Conservation (phyloP, 768 basidiomycete species). For the Phanerodontia chrysosporium region DNA sequence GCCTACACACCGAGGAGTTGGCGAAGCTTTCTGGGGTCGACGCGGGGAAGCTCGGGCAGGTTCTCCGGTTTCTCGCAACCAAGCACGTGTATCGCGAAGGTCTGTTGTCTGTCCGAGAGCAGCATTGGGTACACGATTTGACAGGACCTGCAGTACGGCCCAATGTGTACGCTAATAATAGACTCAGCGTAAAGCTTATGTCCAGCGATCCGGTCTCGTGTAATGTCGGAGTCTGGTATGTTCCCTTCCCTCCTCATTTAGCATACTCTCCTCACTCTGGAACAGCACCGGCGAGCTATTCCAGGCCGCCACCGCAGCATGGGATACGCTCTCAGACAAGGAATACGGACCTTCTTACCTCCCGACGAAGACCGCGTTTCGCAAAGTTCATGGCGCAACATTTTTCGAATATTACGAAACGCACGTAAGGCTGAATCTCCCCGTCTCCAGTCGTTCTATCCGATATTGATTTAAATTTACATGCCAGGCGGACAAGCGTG, state of each 20-base stretch:
- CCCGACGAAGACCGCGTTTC: background rate
- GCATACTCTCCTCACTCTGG: background rate
- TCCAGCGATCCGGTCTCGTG: background rate
- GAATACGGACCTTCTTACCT: background rate
- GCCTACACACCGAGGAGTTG: conserved; percentile 33
- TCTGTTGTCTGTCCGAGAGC: background rate
- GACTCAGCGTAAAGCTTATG: conserved; percentile 14
- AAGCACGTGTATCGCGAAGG: conserved; percentile 39
- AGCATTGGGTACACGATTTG: background rate
- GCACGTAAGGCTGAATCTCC: too few relatives aligned
- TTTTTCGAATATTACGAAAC: background rate
- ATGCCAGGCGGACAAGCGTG: background rate
- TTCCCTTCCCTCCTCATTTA: background rate
- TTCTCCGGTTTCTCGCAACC: conserved; percentile 37
- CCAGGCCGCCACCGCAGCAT: background rate
- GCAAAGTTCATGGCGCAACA: background rate
- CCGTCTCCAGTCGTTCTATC: background rate
- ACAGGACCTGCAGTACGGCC: conserved; percentile 19
- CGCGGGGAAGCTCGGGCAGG: conserved; percentile 32
- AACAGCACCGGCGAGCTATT: background rate
- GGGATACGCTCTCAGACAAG: background rate
- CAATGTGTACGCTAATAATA: conserved; percentile 32
- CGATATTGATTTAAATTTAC: background rate
- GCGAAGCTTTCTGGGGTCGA: conserved; percentile 28
- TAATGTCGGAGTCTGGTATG: background rate